Evolutionary conservation across 1,284 basidiomycete genomes (phyloP).

Genomic region (Hymenochaete sp.): DNA sequence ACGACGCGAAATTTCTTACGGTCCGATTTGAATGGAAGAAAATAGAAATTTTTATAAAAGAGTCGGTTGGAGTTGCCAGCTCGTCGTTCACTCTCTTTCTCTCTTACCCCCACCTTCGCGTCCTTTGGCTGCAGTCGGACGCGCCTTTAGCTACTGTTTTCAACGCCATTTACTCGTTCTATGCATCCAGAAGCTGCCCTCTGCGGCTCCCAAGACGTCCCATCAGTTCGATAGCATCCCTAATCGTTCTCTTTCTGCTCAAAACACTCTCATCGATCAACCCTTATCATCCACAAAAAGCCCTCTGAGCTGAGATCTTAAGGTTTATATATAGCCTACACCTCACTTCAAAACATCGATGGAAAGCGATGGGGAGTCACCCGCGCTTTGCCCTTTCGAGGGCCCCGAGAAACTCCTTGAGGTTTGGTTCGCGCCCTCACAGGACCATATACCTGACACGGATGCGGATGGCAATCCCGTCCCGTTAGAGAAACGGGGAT

Average conservation of each 20-base stretch:
- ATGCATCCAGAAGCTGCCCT: slow-evolving; percentile 49
- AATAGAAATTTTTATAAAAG: too few species aligned
- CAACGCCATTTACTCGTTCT: slow-evolving; percentile 28
- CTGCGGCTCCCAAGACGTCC: slow-evolving; percentile 32
- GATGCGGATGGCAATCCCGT: slow-evolving; percentile 30
- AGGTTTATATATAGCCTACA: not conserved
- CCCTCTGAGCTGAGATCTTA: too few species aligned
- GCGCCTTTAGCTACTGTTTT: too few species aligned
- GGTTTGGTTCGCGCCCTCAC: slow-evolving; percentile 90
- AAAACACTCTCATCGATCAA: slow-evolving; percentile 7
- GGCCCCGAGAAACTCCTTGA: slow-evolving; percentile 94
- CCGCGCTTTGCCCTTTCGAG: slow-evolving; percentile 55
- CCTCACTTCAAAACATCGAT: slow-evolving; percentile 20
- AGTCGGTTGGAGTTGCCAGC: too few species aligned
- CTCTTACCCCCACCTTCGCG: too few species aligned
- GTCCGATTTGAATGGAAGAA: too few species aligned
- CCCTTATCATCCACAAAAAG: not conserved
- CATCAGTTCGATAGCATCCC: slow-evolving; percentile 46
- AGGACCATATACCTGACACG: slow-evolving; percentile 45
- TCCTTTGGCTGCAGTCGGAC: too few species aligned
- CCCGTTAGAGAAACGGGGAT: slow-evolving; percentile 62
- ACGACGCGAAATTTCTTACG: too few species aligned
- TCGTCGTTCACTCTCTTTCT: too few species aligned
- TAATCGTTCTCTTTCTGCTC: not conserved
- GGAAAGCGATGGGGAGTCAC: slow-evolving; percentile 30